These are phyloP conservation scores for Bauhinia variegata DNA, from an alignment of 306 rosid species.

Conservation along the genomic window DNA sequence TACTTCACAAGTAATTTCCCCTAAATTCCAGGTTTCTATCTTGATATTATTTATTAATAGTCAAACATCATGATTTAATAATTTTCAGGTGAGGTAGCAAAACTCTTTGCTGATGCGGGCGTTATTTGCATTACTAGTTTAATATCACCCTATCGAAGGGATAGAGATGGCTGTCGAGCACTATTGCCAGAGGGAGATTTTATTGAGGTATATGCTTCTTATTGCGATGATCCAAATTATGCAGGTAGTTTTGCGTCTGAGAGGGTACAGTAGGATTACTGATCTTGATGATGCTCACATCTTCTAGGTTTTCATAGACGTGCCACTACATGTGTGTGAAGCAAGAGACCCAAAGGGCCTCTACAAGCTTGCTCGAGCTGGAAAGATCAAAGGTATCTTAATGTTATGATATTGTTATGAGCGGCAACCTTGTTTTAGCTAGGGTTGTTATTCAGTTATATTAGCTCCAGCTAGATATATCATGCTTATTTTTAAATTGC, in stretches of 20 bases:
- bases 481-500: not conserved
- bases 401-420: not conserved
- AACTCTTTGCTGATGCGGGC: conserved; percentile 97
- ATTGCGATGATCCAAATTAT: conserved; percentile 14
- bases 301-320: conserved; percentile 84
- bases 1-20: not conserved
- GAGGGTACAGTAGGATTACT: conserved; percentile 24
- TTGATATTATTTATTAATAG: conserved; percentile 11
- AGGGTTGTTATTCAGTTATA: conserved; percentile 9
- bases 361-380: conserved; percentile 92
- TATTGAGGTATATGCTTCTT: conserved; percentile 67
- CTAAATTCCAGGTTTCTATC: not conserved
- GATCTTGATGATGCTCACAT: conserved; percentile 21
- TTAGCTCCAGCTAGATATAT: not conserved
- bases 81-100: conserved; percentile 88
- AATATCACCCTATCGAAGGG: conserved; percentile 88
- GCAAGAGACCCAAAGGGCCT: conserved; percentile 94
- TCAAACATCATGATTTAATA: conserved; percentile 33
- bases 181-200: conserved; percentile 82
- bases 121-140: conserved; percentile 87
- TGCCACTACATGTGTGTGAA: conserved; percentile 88
- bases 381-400: conserved; percentile 77
- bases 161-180: conserved; percentile 90
- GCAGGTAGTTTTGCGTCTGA: conserved; percentile 27
- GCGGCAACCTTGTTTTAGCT: conserved; percentile 5